Conservation (phyloP, 176 grass and related monocot genomes). For the Oryza australiensis region DNA sequence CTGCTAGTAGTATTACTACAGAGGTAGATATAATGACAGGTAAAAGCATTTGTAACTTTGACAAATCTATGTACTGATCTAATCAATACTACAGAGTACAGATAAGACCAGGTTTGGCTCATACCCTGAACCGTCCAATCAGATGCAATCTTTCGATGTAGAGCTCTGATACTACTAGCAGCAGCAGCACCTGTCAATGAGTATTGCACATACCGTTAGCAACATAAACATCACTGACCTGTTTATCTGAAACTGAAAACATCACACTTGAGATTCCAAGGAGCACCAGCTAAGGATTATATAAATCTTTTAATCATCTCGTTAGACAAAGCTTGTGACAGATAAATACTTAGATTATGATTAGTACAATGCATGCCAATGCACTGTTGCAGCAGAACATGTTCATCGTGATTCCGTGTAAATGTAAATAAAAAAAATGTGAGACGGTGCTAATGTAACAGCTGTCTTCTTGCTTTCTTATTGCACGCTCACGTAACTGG, state of each 20-base stretch:
- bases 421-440: neutral
- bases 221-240: conserved; percentile 6
- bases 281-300: neutral
- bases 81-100: neutral
- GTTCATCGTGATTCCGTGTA: neutral
- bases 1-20: neutral
- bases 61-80: neutral
- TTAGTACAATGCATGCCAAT: neutral
- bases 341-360: neutral
- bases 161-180: neutral
- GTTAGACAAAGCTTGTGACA: neutral
- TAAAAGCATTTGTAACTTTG: neutral
- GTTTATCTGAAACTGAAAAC: neutral
- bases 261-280: neutral
- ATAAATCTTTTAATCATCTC: neutral
- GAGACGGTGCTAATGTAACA: neutral
- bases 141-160: neutral
- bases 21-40: neutral
- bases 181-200: neutral
- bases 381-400: neutral
- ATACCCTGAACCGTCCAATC: neutral
- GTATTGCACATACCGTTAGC: neutral
- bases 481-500: neutral
- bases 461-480: neutral
- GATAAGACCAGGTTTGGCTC: neutral